phyloP scores from a whole-genome alignment of 2,329 filamentous ascomycete species.

The Zymoseptoria pseudotritici region DNA sequence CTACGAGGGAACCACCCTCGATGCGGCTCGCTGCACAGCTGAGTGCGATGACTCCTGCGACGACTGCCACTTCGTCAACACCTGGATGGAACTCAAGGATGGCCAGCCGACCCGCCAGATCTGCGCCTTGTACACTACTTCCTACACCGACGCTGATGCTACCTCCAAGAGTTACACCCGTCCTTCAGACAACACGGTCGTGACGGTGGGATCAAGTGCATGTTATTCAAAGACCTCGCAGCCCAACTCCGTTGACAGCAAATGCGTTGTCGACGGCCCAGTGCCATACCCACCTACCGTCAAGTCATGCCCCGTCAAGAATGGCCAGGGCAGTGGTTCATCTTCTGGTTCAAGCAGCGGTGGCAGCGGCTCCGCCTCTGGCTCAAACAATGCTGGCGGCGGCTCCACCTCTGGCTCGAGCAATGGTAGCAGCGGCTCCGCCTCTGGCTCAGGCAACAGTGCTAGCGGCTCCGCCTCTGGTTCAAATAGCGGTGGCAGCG shows the following conservation, averaged over 20 bases:
- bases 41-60: not conserved
- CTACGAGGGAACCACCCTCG: not conserved
- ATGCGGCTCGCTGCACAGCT: not conserved
- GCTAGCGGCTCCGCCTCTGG: not conserved
- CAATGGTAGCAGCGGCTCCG: not conserved
- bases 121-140: slow-evolving; percentile 31
- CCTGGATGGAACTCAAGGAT: slow-evolving; percentile 35
- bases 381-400: not conserved
- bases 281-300: not conserved
- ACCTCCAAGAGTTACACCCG: slow-evolving; percentile 14
- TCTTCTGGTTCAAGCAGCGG: not conserved
- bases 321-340: not conserved
- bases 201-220: not conserved
- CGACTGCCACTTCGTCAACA: slow-evolving; percentile 28
- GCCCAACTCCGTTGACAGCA: not conserved
- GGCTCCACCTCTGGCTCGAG: not conserved
- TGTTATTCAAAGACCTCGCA: not conserved
- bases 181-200: not conserved
- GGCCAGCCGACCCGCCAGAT: slow-evolving; percentile 31
- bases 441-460: no score
- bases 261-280: not conserved
- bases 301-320: not conserved
- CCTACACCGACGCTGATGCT: slow-evolving; percentile 16
- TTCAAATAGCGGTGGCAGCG: not conserved
- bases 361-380: not conserved